phyloP scores from a whole-genome alignment of 1,139 yeast genomes.

The Nakaseomyces bracarensis region DNA sequence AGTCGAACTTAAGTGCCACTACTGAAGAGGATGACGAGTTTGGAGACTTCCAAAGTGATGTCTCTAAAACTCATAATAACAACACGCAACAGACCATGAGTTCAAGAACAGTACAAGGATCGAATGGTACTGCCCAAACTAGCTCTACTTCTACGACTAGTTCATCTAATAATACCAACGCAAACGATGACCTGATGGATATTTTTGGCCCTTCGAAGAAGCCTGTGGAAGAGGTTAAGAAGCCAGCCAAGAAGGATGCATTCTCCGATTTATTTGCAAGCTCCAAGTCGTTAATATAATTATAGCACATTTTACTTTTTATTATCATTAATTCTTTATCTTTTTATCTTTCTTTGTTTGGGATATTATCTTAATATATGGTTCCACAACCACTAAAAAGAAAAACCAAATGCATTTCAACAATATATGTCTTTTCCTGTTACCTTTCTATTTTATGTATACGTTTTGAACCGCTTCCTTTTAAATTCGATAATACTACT shows the following conservation, averaged over 20 bases:
- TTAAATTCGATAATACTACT: not conserved
- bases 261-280: slow-evolving; percentile 30
- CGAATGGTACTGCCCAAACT: not conserved
- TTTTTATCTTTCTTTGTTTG: not conserved
- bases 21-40: slow-evolving; percentile 29
- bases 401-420: no score
- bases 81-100: not conserved
- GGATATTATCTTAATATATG: no score
- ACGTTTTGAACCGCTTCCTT: not conserved
- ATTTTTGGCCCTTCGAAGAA: slow-evolving; percentile 5
- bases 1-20: not conserved
- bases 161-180: slow-evolving; percentile 10
- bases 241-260: slow-evolving; percentile 19
- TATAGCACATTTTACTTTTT: not conserved
- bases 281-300: slow-evolving; percentile 29
- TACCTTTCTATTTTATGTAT: not conserved
- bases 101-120: not conserved
- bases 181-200: slow-evolving; percentile 14
- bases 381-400: not conserved
- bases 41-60: slow-evolving; percentile 33
- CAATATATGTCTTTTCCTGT: not conserved
- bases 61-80: slow-evolving; percentile 8
- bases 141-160: slow-evolving; percentile 5
- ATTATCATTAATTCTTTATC: not conserved
- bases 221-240: slow-evolving; percentile 6